Percentiles rank a stretch among this genome's conserved stretches.
These are phyloP conservation scores for Colletotrichum camelliae DNA, from an alignment of 2,329 filamentous ascomycete genomes.

Conservation along the genomic window DNA sequence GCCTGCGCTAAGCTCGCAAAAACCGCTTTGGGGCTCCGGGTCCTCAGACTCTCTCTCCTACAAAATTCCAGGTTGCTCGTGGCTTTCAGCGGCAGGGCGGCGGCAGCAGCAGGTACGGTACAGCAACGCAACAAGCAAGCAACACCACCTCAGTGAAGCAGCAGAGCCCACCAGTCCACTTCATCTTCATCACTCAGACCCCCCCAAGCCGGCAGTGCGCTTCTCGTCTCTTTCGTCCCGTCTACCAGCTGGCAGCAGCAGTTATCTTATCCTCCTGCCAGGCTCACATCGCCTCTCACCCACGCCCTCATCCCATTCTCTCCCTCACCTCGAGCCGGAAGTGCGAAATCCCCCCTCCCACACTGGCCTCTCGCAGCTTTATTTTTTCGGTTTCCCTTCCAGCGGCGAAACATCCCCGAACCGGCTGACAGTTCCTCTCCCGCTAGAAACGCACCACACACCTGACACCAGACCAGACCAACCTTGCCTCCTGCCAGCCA, in stretches of 20 bases:
- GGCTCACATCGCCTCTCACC: neutral
- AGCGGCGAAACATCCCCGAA: constrained; percentile 5
- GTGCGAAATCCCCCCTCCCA: neutral
- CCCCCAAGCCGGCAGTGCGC: neutral
- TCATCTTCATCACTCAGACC: neutral
- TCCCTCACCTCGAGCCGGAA: neutral
- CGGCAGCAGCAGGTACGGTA: neutral
- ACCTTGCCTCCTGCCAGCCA: neutral
- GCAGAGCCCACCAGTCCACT: neutral
- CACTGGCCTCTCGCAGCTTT: neutral
- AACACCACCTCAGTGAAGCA: neutral
- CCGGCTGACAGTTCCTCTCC: constrained; percentile 5
- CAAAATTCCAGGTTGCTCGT: constrained; percentile 12
- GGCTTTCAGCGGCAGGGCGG: neutral
- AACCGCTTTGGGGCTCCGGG: constrained; percentile 27
- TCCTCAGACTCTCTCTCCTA: constrained; percentile 14
- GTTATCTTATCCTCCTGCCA: neutral
- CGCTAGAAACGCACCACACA: constrained; percentile 2
- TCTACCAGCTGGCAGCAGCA: neutral
- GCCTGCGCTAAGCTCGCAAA: constrained; percentile 29
- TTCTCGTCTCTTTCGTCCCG: neutral
- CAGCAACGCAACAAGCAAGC: neutral
- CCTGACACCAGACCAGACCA: neutral
- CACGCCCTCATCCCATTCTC: neutral
- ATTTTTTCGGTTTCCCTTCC: neutral